Evolutionary conservation across 2,329 filamentous ascomycete genomes (phyloP), one percentile per base, ranked within the genome.

Genomic region (Diaporthe caulivora): DNA sequence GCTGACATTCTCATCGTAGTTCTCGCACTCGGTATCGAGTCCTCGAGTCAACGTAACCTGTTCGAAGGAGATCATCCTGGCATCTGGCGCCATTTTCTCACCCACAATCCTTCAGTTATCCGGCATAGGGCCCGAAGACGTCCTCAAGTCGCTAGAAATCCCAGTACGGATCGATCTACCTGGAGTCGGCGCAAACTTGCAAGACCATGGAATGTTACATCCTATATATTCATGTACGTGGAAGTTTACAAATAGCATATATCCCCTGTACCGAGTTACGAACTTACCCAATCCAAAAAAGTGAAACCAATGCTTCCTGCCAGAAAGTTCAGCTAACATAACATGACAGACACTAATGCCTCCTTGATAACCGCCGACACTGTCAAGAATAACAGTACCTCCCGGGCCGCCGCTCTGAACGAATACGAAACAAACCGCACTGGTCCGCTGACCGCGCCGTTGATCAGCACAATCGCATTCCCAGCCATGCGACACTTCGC

Each of bases 201-300:
- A 83, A 69, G 82, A 83, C 29, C 82, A 83, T 53, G 77, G 79
- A 1, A 80, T 81, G 49, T 78, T 84, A 8, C 78, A 79, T 47
- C 78, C 77, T 11, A 79, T 80, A 0, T 84, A 84, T 73, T 78
- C 83, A 37, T 78, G 77, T 79, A 34, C 70, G 77, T 73, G 6
- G 9, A 29, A 9, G n/a, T 15, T 7, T 21, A 37, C 5, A 26
- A 29, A 13, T 31, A n/a, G 60, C 29, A 3, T n/a, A 49, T 29
- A 13, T 34, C 13, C 57, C 2, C 15, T 26, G 18, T 34, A 17
- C 17, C 8, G 1, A 15, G 2, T 65, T 37, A 8, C 2, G 21
- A 18, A n/a, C 13, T 5, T 5, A 17, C 17, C 18, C 26, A 8
- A 9, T 11, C 29, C 29, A 21, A 29, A 21, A 6, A 15, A n/a